Base-by-base conservation (phyloP, 257 asterid genomes). In the Gentiana straminea region DNA sequence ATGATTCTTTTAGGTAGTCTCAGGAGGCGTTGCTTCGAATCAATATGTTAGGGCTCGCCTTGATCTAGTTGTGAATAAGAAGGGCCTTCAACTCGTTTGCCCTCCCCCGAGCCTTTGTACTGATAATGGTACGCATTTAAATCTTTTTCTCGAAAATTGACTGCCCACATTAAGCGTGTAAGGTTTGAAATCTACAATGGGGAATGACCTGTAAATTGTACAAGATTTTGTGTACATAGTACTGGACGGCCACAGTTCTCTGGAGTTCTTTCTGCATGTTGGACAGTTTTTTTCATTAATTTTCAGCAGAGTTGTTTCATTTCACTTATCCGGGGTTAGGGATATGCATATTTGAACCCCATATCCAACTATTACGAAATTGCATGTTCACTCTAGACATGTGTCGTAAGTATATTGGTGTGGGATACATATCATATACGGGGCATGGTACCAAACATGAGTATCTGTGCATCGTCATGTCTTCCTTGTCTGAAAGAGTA, bases 61-160 rank as follows among this genome's bases (percentile, higher is more conserved):
- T 38, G 75, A 69, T 48, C 68, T 66, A 62, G 70, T 88, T 44
- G 95, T 66, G 13, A 81, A 77, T 38, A 77, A 65, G 72, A 83
- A 77, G 11, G 84, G 83, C 51, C 77, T 92, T 65, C 78, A 73
- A 58, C 99, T 92, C 35, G 82, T 92, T 32, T 92, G 94, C 75
- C 99, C 99, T 63, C 99, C 99, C 55, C 94, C 99, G 55, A 78
- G 81, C 64, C 97, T 92, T 61, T 88, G 99, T 53, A 88, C 95
- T 0, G 97, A 92, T 78, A 92, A 88, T 57, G 99, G 97, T 88
- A 62, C 58, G 84, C 45, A 33, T 52, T 34, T 52, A 57, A 52
- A 57, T 52, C 10, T 41, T 41, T 41, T 41, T 41, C 46, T 41
- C 10, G 45, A 8, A 2, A 41, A 10, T 24, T 1, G 41, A 13